A percentile compares a stretch with the other conserved stretches of the same genome.
These are phyloP conservation scores for Litchi chinensis DNA, from an alignment of 345 rosid species.

Conservation along the genomic window DNA sequence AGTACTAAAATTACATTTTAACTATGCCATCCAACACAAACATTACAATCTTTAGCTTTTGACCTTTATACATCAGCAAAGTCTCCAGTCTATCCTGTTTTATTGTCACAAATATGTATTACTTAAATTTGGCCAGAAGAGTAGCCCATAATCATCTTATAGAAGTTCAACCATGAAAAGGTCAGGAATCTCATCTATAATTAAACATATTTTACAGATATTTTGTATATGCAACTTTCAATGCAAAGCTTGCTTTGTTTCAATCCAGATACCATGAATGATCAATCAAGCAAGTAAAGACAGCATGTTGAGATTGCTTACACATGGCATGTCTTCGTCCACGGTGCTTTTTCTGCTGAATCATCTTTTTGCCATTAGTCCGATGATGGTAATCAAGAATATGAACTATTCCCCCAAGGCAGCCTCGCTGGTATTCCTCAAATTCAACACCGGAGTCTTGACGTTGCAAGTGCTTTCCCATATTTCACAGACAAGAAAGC, in stretches of 20 bases:
- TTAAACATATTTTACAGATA: neutral
- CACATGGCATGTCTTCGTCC: slow-evolving; percentile 37
- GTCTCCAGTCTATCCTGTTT: too few species aligned
- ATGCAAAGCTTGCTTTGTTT: neutral
- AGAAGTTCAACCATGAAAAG: neutral
- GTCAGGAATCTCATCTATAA: neutral
- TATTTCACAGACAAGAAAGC: slow-evolving; percentile 15
- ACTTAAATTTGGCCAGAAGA: too few species aligned
- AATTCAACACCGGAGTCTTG: slow-evolving; percentile 35
- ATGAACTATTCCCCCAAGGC: slow-evolving; percentile 62
- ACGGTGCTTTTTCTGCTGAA: slow-evolving; percentile 30
- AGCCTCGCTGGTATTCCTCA: slow-evolving; percentile 49
- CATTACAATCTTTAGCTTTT: too few species aligned
- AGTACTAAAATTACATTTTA: too few species aligned
- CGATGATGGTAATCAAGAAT: slow-evolving; percentile 59
- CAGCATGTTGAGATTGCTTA: slow-evolving; percentile 34
- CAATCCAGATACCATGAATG: neutral
- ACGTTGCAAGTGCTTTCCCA: slow-evolving; percentile 48
- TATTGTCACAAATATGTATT: too few species aligned
- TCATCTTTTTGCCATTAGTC: slow-evolving; percentile 37
- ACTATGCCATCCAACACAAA: too few species aligned
- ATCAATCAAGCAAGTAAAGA: neutral
- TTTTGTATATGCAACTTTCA: neutral
- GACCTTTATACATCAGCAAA: too few species aligned
- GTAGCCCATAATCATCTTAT: neutral